Conservation (phyloP, 148 eudicot species). For the Gaultheria prostrata region DNA sequence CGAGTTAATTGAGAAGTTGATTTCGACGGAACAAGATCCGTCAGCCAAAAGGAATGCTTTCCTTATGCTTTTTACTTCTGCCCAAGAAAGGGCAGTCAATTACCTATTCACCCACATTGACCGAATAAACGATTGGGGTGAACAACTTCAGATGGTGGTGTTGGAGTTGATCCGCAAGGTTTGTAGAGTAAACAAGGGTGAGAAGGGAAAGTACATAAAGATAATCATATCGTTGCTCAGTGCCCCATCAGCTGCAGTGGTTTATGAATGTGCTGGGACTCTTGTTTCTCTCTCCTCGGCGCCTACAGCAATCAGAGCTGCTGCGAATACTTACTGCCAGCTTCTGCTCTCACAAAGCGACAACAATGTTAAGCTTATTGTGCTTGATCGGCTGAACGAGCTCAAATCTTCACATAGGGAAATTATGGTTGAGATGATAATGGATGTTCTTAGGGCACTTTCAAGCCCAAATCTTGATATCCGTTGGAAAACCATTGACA, state of each 20-base stretch:
- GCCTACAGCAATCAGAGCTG: constrained; percentile 90
- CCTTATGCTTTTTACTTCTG: constrained; percentile 82
- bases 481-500: constrained; percentile 79
- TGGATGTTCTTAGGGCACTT: constrained; percentile 95
- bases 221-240: constrained; percentile 73
- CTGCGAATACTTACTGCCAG: constrained; percentile 92
- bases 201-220: constrained; percentile 86
- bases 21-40: constrained; percentile 66
- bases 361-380: constrained; percentile 93
- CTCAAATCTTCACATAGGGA: constrained; percentile 74
- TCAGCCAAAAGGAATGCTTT: constrained; percentile 93
- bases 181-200: constrained; percentile 75
- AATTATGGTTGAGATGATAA: constrained; percentile 87
- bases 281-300: constrained; percentile 91
- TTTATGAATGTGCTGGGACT: constrained; percentile 88
- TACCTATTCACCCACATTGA: constrained; percentile 76
- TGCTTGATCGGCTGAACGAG: constrained; percentile 83
- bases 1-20: constrained; percentile 66
- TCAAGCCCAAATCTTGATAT: constrained; percentile 95
- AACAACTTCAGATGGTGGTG: constrained; percentile 87
- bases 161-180: constrained; percentile 87
- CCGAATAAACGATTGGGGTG: constrained; percentile 77
- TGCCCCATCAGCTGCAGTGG: constrained; percentile 83
- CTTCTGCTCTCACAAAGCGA: constrained; percentile 88
- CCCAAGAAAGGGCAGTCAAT: constrained; percentile 80